Conservation (phyloP, 1,284 basidiomycete species). For the Malassezia sp. region DNA sequence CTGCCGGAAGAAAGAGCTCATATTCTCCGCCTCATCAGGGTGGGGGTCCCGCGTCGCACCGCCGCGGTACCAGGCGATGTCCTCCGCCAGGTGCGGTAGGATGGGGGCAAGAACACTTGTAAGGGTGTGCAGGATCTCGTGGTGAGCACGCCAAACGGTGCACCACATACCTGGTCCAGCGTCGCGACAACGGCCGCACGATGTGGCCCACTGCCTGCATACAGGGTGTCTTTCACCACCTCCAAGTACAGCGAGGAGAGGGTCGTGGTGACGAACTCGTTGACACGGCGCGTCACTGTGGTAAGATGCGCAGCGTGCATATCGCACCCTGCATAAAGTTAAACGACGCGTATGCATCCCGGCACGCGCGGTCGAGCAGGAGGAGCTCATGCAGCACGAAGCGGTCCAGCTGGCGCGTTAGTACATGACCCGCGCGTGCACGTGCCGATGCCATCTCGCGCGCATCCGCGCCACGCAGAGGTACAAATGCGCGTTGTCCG, state of each 20-base stretch:
- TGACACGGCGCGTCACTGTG: constrained; percentile 49
- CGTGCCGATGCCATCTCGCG: background rate
- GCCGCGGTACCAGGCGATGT: constrained; percentile 57
- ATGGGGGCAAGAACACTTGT: constrained; percentile 71
- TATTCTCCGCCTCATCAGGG: constrained; percentile 3
- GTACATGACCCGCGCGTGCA: background rate
- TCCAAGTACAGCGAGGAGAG: constrained; percentile 69
- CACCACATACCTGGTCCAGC: too few relatives aligned
- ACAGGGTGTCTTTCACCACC: constrained; percentile 78
- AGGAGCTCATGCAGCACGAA: constrained; percentile 77
- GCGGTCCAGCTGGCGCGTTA: constrained; percentile 46
- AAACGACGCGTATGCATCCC: constrained; percentile 61
- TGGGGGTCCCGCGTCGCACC: constrained; percentile 26
- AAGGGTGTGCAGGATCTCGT: constrained; percentile 61
- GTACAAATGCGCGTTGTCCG: background rate
- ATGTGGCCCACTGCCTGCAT: constrained; percentile 53
- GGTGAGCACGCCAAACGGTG: too few relatives aligned
- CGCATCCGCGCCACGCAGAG: background rate
- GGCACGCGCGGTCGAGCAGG: constrained; percentile 58
- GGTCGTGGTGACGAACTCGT: constrained; percentile 49
- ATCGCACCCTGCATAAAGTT: constrained; percentile 70
- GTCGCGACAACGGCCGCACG: constrained; percentile 62
- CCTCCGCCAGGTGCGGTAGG: constrained; percentile 81
- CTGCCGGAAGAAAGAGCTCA: constrained; percentile 27
- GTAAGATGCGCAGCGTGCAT: background rate